Conservation (phyloP, 1,139 yeast species). For the Saccharomycopsis hybrid region DNA sequence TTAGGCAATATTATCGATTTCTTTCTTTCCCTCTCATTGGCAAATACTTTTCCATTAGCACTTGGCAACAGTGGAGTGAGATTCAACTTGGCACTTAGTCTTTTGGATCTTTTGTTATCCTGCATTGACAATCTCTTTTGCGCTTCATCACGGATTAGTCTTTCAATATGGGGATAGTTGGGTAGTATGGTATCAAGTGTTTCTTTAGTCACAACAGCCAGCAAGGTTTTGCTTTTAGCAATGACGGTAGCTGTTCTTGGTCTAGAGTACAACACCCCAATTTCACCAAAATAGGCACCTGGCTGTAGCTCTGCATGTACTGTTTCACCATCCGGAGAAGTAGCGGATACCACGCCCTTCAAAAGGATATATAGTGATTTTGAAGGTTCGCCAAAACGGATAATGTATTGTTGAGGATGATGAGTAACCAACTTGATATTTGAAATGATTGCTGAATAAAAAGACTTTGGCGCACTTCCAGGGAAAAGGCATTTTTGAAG, state of each 20-base stretch:
- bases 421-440: constrained; percentile 52
- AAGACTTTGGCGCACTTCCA: constrained; percentile 57
- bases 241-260: constrained; percentile 77
- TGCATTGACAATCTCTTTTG: constrained; percentile 69
- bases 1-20: constrained; percentile 17
- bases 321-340: constrained; percentile 71
- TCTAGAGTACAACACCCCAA: constrained; percentile 66
- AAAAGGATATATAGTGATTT: constrained; percentile 75
- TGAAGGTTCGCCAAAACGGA: constrained; percentile 68
- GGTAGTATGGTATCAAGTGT: constrained; percentile 53
- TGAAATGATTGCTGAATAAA: constrained; percentile 53
- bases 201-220: constrained; percentile 63
- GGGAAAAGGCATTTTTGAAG: constrained; percentile 57
- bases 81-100: constrained; percentile 8
- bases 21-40: constrained; percentile 9
- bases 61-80: background rate
- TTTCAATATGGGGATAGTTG: constrained; percentile 57
- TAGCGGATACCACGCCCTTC: constrained; percentile 61
- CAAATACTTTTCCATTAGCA: background rate
- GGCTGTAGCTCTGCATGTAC: constrained; percentile 62
- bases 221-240: constrained; percentile 58
- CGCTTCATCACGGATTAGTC: constrained; percentile 69
- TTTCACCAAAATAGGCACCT: constrained; percentile 73
- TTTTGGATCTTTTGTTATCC: constrained; percentile 38
- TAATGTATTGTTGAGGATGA: constrained; percentile 62